phyloP scores from a whole-genome alignment of 306 rosid species.

The Alnus glutinosa region DNA sequence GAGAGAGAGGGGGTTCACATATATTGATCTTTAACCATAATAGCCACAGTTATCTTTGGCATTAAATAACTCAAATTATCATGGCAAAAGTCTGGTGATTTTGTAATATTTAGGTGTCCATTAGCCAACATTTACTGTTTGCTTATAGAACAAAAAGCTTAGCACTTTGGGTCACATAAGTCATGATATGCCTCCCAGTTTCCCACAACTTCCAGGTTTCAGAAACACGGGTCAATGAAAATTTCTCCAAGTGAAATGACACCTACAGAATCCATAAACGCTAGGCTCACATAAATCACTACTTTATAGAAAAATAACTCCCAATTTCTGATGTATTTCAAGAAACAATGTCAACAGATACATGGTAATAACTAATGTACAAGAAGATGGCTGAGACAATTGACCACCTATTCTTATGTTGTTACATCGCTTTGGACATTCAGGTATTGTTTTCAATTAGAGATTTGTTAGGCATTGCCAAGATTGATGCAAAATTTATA shows the following conservation, averaged over 20 bases:
- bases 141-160: background rate
- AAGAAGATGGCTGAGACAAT: background rate
- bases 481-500: background rate
- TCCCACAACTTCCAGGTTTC: background rate
- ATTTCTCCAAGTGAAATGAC: background rate
- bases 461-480: background rate
- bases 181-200: background rate
- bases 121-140: background rate
- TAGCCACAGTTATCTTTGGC: background rate
- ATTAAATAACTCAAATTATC: background rate
- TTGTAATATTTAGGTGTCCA: background rate
- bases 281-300: background rate
- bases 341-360: background rate
- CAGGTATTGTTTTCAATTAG: background rate
- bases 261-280: background rate
- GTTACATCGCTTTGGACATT: background rate
- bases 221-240: background rate
- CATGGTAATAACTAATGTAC: background rate
- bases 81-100: background rate
- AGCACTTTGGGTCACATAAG: background rate
- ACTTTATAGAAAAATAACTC: background rate
- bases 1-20: background rate
- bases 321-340: background rate
- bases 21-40: background rate
- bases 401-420: background rate